A percentile compares a stretch with the other conserved stretches of the same genome.
Evolutionary conservation across 805 yeast species (phyloP).

Genomic region (Clavispora santaluciae): DNA sequence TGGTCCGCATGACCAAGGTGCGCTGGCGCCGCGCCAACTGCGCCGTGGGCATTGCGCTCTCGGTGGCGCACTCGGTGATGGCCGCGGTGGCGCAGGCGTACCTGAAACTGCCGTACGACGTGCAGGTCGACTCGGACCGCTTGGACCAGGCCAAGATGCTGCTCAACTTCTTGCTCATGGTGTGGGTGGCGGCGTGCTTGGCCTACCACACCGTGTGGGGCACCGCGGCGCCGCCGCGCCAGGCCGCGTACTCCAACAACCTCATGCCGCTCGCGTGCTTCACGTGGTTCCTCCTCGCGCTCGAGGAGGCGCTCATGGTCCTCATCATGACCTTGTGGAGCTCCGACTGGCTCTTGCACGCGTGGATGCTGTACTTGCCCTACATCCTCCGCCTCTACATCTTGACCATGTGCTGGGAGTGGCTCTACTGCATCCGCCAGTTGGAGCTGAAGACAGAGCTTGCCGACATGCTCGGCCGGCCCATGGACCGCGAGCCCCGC

Average conservation of each 20-base stretch:
- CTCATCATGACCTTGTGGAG: conserved; percentile 24
- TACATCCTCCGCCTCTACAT: conserved; percentile 45
- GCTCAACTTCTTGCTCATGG: conserved; percentile 16
- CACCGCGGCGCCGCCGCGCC: conserved; percentile 26
- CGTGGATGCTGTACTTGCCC: conserved; percentile 45
- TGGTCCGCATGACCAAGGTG: conserved; percentile 20
- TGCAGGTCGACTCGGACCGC: conserved; percentile 9
- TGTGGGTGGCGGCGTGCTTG: conserved; percentile 32
- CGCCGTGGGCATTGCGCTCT: conserved; percentile 15
- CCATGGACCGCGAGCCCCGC: conserved; percentile 47
- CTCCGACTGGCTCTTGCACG: conserved; percentile 36
- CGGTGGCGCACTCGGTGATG: conserved; percentile 14
- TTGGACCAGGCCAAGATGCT: conserved; percentile 17
- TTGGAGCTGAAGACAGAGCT: conserved; percentile 48
- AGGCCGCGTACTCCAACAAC: conserved; percentile 42
- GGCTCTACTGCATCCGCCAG: conserved; percentile 52
- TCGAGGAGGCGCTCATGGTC: conserved; percentile 31
- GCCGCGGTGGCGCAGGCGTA: conserved; percentile 5
- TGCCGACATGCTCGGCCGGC: conserved; percentile 59
- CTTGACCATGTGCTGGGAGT: conserved; percentile 59
- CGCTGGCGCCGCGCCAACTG: conserved; percentile 24
- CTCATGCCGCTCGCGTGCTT: conserved; percentile 47
- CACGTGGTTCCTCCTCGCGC: conserved; percentile 34
- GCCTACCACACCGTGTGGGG: conserved; percentile 31
- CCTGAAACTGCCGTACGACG: neutral